Percentiles rank a stretch among this genome's conserved stretches.
Conservation (phyloP, 192 early-diverging fungal genomes). For the Mycoemilia scoparia region DNA sequence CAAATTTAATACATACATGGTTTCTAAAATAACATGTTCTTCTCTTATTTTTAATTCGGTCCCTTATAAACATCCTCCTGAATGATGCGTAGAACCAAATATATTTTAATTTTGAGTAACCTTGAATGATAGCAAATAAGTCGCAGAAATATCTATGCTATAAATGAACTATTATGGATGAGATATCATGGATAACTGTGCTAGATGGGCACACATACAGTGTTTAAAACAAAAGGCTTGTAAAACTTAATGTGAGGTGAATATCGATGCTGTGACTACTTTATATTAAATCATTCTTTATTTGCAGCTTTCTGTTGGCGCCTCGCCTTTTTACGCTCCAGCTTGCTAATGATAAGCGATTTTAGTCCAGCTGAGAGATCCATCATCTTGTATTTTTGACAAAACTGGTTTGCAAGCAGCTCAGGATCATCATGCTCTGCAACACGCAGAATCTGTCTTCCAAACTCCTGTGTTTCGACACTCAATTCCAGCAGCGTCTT, state of each 20-base stretch:
- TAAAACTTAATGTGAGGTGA: neutral
- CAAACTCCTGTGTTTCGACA: too few species aligned
- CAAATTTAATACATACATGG: neutral
- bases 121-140: neutral
- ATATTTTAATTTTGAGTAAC: neutral
- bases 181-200: neutral
- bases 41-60: neutral
- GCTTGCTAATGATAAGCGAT: too few species aligned
- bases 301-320: too few species aligned
- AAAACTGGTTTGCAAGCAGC: too few species aligned
- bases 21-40: neutral
- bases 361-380: too few species aligned
- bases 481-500: too few species aligned
- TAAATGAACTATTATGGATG: neutral
- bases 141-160: neutral
- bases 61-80: neutral
- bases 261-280: too few species aligned
- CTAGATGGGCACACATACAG: neutral
- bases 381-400: too few species aligned
- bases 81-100: neutral
- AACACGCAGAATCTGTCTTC: too few species aligned
- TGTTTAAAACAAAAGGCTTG: neutral
- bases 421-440: too few species aligned
- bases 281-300: too few species aligned
- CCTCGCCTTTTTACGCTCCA: too few species aligned